Percentiles rank a stretch among this genome's conserved stretches.
phyloP scores from a whole-genome alignment of 768 basidiomycete species.

The Naganishia onofrii region DNA sequence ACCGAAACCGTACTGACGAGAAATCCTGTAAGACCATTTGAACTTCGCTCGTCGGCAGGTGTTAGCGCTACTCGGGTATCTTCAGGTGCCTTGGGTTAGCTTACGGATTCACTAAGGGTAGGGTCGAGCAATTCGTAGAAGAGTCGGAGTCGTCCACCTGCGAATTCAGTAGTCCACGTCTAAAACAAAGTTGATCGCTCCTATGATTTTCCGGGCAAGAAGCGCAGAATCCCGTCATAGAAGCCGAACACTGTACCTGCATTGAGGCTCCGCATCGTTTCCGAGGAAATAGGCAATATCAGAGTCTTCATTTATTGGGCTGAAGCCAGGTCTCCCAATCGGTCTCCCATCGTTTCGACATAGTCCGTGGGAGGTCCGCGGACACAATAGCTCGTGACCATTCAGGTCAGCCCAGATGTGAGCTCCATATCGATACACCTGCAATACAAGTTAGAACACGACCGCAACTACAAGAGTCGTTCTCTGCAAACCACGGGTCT shows the following conservation, averaged over 20 bases:
- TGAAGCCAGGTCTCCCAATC: no score
- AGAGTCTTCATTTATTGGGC: neutral
- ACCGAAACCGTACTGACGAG: neutral
- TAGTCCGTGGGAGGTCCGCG: no score
- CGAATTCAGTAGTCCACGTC: neutral
- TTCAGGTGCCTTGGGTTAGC: no score
- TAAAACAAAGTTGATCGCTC: neutral
- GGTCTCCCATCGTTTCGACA: no score
- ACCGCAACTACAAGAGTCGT: neutral
- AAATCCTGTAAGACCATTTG: neutral
- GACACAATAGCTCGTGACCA: no score
- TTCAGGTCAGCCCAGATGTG: neutral
- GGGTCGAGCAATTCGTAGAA: no score
- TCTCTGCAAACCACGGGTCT: neutral
- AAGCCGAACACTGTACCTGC: slow-evolving; percentile 4
- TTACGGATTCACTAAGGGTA: no score
- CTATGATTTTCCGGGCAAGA: slow-evolving; percentile 5
- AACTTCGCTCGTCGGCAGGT: neutral
- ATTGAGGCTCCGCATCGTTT: slow-evolving; percentile 6
- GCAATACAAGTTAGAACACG: no score
- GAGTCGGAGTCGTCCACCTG: neutral
- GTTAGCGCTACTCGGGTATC: neutral
- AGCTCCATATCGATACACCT: neutral
- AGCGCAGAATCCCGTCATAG: neutral
- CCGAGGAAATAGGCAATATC: neutral